Evolutionary conservation across 2,329 filamentous ascomycete genomes (phyloP).

Genomic region (Dendrostoma leiphaemia): DNA sequence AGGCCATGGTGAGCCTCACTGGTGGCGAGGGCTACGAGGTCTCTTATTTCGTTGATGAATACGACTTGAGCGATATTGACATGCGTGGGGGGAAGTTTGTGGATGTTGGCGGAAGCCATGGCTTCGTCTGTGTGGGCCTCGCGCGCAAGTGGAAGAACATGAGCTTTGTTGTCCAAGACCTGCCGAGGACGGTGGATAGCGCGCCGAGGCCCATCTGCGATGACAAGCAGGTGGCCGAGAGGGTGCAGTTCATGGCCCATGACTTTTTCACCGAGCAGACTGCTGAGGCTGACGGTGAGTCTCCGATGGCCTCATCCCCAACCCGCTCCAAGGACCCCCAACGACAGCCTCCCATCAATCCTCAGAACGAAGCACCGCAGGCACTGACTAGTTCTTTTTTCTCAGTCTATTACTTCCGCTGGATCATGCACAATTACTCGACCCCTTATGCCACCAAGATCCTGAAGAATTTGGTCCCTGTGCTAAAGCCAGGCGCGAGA

Average conservation of each 20-base stretch:
- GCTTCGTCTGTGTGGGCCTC: constrained; percentile 55
- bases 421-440: constrained; percentile 62
- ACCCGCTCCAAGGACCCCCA: background rate
- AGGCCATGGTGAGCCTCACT: constrained; percentile 53
- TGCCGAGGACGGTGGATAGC: constrained; percentile 45
- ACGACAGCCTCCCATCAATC: background rate
- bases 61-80: constrained; percentile 50
- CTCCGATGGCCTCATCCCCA: background rate
- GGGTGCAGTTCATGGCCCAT: constrained; percentile 46
- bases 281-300: constrained; percentile 49
- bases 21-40: constrained; percentile 57
- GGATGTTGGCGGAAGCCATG: constrained; percentile 58
- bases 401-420: constrained; percentile 55
- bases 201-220: constrained; percentile 42
- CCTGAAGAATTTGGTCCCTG: constrained; percentile 48
- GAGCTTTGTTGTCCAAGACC: constrained; percentile 55
- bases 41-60: constrained; percentile 50
- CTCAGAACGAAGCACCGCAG: background rate
- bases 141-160: constrained; percentile 49
- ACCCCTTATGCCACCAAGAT: constrained; percentile 50
- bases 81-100: constrained; percentile 47
- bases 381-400: background rate
- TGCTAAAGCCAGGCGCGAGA: constrained; percentile 52
- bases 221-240: constrained; percentile 34
- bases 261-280: constrained; percentile 59